Conservation (phyloP, 345 rosid species). For the Raphanus sativus region DNA sequence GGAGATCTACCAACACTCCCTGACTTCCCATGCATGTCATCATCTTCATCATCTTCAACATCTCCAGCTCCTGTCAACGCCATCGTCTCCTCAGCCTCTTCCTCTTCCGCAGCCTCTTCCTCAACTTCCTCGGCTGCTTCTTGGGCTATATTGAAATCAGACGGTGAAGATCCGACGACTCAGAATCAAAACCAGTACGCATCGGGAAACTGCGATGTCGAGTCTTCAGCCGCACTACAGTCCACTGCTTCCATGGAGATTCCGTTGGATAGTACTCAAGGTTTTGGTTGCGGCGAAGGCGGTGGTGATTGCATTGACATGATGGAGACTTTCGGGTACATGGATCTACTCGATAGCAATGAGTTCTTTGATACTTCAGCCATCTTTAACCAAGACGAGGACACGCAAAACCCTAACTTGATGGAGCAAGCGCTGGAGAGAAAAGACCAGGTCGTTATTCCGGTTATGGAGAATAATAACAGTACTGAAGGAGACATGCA, state of each 20-base stretch:
- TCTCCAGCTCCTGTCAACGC: slow-evolving; percentile 71
- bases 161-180: slow-evolving; percentile 47
- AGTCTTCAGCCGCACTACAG: slow-evolving; percentile 48
- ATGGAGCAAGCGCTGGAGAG: slow-evolving; percentile 37
- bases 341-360: slow-evolving; percentile 72
- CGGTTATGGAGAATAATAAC: slow-evolving; percentile 28
- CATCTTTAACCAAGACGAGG: slow-evolving; percentile 52
- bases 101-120: slow-evolving; percentile 62
- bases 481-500: slow-evolving; percentile 35
- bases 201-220: slow-evolving; percentile 33
- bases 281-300: slow-evolving; percentile 42
- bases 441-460: slow-evolving; percentile 25
- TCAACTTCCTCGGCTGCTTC: slow-evolving; percentile 65
- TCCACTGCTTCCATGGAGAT: slow-evolving; percentile 84
- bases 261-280: slow-evolving; percentile 36
- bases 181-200: slow-evolving; percentile 19
- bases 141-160: slow-evolving; percentile 75
- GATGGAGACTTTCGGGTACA: slow-evolving; percentile 79
- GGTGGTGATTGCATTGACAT: slow-evolving; percentile 56
- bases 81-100: slow-evolving; percentile 47
- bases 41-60: slow-evolving; percentile 89
- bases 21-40: slow-evolving; percentile 95
- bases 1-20: slow-evolving; percentile 69
- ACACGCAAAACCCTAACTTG: slow-evolving; percentile 33
- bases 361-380: slow-evolving; percentile 76